Conservation (phyloP, 2,329 filamentous ascomycete species). For the Mycocentrospora acerina region DNA sequence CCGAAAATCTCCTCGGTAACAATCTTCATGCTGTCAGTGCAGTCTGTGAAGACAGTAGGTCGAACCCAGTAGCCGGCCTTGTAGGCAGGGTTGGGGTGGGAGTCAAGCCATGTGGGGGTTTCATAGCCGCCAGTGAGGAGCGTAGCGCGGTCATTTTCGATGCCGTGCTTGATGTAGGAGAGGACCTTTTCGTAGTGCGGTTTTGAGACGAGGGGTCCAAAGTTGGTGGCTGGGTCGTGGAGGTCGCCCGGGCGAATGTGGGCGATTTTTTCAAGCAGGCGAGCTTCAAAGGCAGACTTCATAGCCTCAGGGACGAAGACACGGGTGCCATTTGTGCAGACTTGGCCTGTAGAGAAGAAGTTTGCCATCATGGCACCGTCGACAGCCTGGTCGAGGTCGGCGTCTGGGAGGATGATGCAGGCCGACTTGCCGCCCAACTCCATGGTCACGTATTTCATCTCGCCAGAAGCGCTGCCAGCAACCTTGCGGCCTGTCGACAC, state of each 20-base stretch:
- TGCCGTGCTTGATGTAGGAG: slow-evolving; percentile 74
- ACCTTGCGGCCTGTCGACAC: slow-evolving; percentile 83
- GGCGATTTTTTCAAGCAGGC: slow-evolving; percentile 68
- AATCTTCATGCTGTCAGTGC: slow-evolving; percentile 79
- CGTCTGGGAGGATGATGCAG: slow-evolving; percentile 76
- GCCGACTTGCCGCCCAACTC: slow-evolving; percentile 88
- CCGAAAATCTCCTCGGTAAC: slow-evolving; percentile 85
- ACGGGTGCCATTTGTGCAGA: slow-evolving; percentile 89
- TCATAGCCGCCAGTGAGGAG: slow-evolving; percentile 70
- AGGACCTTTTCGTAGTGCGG: slow-evolving; percentile 75
- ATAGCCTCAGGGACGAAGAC: slow-evolving; percentile 74
- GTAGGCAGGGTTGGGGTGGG: slow-evolving; percentile 43
- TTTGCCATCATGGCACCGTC: slow-evolving; percentile 92
- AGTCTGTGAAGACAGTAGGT: slow-evolving; percentile 84
- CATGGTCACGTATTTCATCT: slow-evolving; percentile 91
- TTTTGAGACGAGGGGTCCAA: slow-evolving; percentile 77
- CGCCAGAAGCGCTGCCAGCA: slow-evolving; percentile 69
- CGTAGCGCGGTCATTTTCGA: slow-evolving; percentile 70
- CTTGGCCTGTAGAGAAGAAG: slow-evolving; percentile 87
- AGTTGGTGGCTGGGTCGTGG: slow-evolving; percentile 73
- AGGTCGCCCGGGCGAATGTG: slow-evolving; percentile 72
- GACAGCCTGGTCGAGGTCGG: slow-evolving; percentile 75
- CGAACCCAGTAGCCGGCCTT: slow-evolving; percentile 76
- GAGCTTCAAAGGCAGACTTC: slow-evolving; percentile 67
- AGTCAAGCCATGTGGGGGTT: slow-evolving; percentile 55